Percentiles rank a stretch among this genome's conserved stretches.
Conservation (phyloP, 2,329 filamentous ascomycete genomes). For the Alternaria burnsii region DNA sequence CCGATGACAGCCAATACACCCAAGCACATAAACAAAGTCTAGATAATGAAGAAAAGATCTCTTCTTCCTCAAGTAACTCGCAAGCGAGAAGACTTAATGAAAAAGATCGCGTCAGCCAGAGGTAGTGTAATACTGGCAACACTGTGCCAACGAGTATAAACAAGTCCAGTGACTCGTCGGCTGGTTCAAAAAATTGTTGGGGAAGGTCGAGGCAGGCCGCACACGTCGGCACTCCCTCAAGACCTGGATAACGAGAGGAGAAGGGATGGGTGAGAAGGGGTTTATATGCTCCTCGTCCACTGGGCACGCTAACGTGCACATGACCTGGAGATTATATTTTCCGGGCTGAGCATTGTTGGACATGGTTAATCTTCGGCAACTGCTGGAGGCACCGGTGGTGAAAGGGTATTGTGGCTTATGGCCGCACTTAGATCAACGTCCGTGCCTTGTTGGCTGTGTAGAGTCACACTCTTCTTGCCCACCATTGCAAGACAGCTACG, state of each 20-base stretch:
- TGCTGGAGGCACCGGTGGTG: background rate
- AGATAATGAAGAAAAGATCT: background rate
- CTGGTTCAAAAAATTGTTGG: slow-evolving; percentile 20
- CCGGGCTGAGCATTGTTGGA: background rate
- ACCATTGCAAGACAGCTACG: background rate
- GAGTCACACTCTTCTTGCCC: background rate
- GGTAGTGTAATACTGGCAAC: slow-evolving; percentile 29
- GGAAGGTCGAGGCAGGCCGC: background rate
- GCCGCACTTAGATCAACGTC: background rate
- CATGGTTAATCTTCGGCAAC: background rate
- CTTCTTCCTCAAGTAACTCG: slow-evolving; percentile 33
- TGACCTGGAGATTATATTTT: background rate
- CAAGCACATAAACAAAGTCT: background rate
- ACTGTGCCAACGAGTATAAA: slow-evolving; percentile 23
- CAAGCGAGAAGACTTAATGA: slow-evolving; percentile 32
- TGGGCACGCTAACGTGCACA: background rate
- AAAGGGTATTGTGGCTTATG: background rate
- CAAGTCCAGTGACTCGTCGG: slow-evolving; percentile 22
- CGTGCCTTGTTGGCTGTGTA: background rate
- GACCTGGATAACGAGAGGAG: background rate
- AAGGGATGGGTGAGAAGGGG: background rate
- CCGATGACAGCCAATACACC: background rate
- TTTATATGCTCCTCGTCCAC: background rate
- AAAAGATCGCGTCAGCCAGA: slow-evolving; percentile 28
- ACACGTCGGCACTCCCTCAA: background rate